Conservation (phyloP, 352 stramenopile genomes). For the Pilasporangium apinafurcum region DNA sequence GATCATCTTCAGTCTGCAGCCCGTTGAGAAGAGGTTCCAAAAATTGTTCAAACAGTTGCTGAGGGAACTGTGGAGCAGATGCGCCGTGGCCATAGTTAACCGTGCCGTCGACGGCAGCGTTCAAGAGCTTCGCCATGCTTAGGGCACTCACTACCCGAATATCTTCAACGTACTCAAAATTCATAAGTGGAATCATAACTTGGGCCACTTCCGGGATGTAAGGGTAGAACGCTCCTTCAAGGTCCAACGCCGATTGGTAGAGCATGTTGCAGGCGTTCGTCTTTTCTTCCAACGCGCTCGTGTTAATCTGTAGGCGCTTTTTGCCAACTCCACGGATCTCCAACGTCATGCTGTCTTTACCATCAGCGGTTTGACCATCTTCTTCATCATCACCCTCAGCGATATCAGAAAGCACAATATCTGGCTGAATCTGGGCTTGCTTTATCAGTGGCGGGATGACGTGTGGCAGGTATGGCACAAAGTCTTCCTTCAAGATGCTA, state of each 20-base stretch:
- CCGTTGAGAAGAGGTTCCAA: conserved; percentile 71
- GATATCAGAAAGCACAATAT: conserved; percentile 76
- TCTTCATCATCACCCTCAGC: conserved; percentile 46
- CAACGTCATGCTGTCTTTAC: conserved; percentile 68
- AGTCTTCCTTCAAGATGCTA: conserved; percentile 83
- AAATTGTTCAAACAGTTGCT: conserved; percentile 77
- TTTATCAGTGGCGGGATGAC: conserved; percentile 78
- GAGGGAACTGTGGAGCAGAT: conserved; percentile 52
- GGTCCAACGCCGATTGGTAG: conserved; percentile 79
- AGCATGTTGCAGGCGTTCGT: conserved; percentile 86
- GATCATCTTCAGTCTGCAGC: conserved; percentile 69
- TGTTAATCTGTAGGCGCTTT: conserved; percentile 86
- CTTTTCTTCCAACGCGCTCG: conserved; percentile 81
- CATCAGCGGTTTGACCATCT: conserved; percentile 45
- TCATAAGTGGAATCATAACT: conserved; percentile 71
- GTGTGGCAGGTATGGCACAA: conserved; percentile 80
- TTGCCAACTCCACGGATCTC: conserved; percentile 75
- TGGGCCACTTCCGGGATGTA: conserved; percentile 75
- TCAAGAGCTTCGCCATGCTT: conserved; percentile 69
- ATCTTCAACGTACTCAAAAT: conserved; percentile 83
- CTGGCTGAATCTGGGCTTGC: conserved; percentile 74
- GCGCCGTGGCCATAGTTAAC: conserved; percentile 56
- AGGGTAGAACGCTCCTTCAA: conserved; percentile 76
- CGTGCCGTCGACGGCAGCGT: conserved; percentile 63
- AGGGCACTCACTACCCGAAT: conserved; percentile 76